Percentiles rank a stretch among this genome's conserved stretches.
These are phyloP conservation scores for Ganoderma lingzhi DNA, from an alignment of 1,284 basidiomycete species.

Conservation along the genomic window DNA sequence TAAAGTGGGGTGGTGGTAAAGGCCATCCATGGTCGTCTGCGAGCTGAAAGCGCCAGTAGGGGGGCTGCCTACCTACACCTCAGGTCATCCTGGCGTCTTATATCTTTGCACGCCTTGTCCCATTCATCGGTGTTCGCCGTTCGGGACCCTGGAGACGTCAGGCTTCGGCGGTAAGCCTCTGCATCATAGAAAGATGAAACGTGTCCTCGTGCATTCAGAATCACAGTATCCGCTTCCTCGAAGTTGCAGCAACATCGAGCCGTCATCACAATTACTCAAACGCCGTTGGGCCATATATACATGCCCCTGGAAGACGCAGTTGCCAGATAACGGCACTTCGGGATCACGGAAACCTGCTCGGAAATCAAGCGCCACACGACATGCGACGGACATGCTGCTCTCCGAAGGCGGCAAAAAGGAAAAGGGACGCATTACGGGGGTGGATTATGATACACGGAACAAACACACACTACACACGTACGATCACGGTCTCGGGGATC, in stretches of 20 bases:
- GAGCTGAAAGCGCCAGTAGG: neutral
- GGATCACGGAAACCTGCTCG: conserved; percentile 2
- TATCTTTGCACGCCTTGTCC: conserved; percentile 9
- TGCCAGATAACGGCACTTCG: neutral
- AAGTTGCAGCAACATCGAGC: neutral
- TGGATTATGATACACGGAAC: conserved; percentile 11
- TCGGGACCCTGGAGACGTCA: neutral
- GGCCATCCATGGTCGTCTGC: neutral
- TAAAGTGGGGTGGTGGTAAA: neutral
- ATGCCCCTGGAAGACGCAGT: neutral
- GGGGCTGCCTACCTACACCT: neutral
- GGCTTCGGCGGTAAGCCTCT: neutral
- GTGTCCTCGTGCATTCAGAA: neutral
- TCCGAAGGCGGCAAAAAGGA: too few species aligned
- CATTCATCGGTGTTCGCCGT: neutral
- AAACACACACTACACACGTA: conserved; percentile 3
- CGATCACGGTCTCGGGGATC: neutral
- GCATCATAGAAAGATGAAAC: conserved; percentile 11
- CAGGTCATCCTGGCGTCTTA: conserved; percentile 5
- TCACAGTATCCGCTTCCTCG: neutral
- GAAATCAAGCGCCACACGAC: conserved; percentile 4
- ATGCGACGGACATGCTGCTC: conserved; percentile 2
- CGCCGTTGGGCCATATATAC: neutral
- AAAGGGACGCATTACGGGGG: neutral
- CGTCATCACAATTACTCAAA: neutral